Base-by-base conservation (phyloP, 176 grass and related monocot species). In the Triticum timopheevii region DNA sequence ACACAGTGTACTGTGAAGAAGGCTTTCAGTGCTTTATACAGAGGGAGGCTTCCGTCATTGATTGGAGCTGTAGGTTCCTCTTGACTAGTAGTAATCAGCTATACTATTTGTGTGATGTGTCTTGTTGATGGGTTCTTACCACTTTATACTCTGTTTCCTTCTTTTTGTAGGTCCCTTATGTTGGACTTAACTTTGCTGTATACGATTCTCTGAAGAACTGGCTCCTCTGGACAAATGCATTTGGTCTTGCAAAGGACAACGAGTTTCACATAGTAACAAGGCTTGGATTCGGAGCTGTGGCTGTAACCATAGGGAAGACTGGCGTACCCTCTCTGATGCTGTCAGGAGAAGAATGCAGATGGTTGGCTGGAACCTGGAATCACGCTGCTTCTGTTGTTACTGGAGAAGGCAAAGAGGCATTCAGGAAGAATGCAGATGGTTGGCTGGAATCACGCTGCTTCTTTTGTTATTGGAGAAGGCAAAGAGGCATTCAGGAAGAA, bases 251-350 rank as follows among this genome's bases (percentile, higher is more conserved):
- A 38, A 69, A 93, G 16, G 88, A 95, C 65, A 95, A 93, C 0
- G 96, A 94, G 65, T 76, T 95, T 79, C 83, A 89, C 23, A 84
- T 95, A 3, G 82, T 71, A 50, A 98, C 96, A 38, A 86, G 92
- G 84, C 90, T 98, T 80, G 93, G 89, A 65, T 98, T 92, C 56
- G 96, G 96, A 40, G 93, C 92, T 63, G 86, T 87, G 64, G 96
- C 96, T 52, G 96, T 92, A 83, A 98, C 93, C n/a, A 64, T 98
- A 23, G 96, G 96, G 2, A 93, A 98, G 88, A 98, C 96, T 98
- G 88, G 96, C 96, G 3, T 98, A 98, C n/a, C 96, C 96, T 68
- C 93, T 98, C 1, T 58, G 96, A 98, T 87, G 96, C 95, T 7
- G 89, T 98, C 33, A 87, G 96, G 77, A 93, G 34, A 35, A 35